These are phyloP conservation scores for Eucalyptus cloeziana DNA, from an alignment of 345 rosid species.

Conservation along the genomic window DNA sequence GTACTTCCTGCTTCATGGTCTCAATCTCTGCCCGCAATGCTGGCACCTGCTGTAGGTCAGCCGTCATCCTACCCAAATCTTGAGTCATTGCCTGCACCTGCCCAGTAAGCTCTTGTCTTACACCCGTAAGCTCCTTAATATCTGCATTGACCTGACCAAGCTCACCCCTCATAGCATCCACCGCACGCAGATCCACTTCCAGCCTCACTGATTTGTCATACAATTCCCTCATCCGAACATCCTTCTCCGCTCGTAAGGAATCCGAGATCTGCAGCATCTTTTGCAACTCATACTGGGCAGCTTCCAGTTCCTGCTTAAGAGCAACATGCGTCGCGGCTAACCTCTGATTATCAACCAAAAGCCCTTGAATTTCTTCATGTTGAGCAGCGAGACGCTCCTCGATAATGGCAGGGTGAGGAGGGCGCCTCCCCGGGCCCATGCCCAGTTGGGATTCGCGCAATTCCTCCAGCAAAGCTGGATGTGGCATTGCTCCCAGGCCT, in stretches of 20 bases:
- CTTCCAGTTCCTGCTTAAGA: slow-evolving; percentile 86
- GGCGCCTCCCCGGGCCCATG: slow-evolving; percentile 47
- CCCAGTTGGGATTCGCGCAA: slow-evolving; percentile 47
- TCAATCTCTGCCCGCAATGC: slow-evolving; percentile 66
- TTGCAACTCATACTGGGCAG: slow-evolving; percentile 67
- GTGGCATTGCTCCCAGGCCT: slow-evolving; percentile 43
- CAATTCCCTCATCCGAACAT: slow-evolving; percentile 78
- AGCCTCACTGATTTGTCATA: slow-evolving; percentile 57
- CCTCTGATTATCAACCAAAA: slow-evolving; percentile 79
- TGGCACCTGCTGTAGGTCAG: slow-evolving; percentile 70
- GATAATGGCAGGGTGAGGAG: slow-evolving; percentile 49
- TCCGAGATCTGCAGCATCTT: slow-evolving; percentile 54
- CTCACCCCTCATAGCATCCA: slow-evolving; percentile 56
- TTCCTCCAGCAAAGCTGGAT: slow-evolving; percentile 50
- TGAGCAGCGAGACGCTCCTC: slow-evolving; percentile 78
- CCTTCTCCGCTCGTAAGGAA: slow-evolving; percentile 61
- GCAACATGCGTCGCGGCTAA: slow-evolving; percentile 92
- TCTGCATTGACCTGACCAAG: slow-evolving; percentile 53
- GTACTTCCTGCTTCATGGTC: slow-evolving; percentile 78
- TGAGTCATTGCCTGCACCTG: slow-evolving; percentile 64
- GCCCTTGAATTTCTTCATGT: slow-evolving; percentile 79
- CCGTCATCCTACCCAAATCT: slow-evolving; percentile 57
- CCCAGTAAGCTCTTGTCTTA: slow-evolving; percentile 54
- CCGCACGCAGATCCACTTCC: slow-evolving; percentile 58
- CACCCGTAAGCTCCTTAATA: slow-evolving; percentile 61